Base-by-base conservation (phyloP, 2,329 filamentous ascomycete species). In the Blumeria hordei region DNA sequence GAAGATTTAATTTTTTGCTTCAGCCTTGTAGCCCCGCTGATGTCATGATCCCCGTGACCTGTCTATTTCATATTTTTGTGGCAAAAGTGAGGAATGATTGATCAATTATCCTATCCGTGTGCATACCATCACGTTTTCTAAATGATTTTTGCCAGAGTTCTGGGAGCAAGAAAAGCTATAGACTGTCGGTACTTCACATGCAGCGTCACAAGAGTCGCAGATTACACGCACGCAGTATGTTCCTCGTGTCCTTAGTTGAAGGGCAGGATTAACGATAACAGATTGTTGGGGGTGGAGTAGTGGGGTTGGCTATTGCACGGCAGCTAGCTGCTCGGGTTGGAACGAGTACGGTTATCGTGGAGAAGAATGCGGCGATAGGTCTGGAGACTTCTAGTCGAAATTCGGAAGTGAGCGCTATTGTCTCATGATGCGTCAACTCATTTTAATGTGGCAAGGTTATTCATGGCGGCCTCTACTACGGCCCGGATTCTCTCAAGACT, bases 391-490 rank as follows among this genome's bases (percentile, higher is more conserved):
- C 77, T 61, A 81, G 77, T 62, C 72, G 82, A 35, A 86, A 85
- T 64, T 84, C 80, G 32, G 82, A 86, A 72, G 65, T 66, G 41
- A 50, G 54, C 55, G 34, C n/a, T 47, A 47, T 5, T 43, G 7
- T 44, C 32, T 10, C 12, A 55, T 33, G 35, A 28, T 10, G 14
- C n/a, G 5, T 44, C 32, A 28, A 9, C 28, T 51, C n/a, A 39
- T 32, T 54, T 12, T 43, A 39, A 54, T 21, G 43, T 16, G 16
- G 8, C 11, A 33, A 96, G 75, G 90, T 96, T 55, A 93, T 98
- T 62, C 92, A 98, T 67, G 92, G 86, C 0, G 92, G 92, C 12
- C 75, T 96, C 53, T 96, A 59, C 52, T 64, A 65, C 68, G 85
- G 84, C 14, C 66, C 73, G 6, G 68, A 70, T 43, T 82, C 80